Base-by-base conservation (phyloP, 1,139 yeast genomes). In the Protomyces lactucae-debilis region DNA sequence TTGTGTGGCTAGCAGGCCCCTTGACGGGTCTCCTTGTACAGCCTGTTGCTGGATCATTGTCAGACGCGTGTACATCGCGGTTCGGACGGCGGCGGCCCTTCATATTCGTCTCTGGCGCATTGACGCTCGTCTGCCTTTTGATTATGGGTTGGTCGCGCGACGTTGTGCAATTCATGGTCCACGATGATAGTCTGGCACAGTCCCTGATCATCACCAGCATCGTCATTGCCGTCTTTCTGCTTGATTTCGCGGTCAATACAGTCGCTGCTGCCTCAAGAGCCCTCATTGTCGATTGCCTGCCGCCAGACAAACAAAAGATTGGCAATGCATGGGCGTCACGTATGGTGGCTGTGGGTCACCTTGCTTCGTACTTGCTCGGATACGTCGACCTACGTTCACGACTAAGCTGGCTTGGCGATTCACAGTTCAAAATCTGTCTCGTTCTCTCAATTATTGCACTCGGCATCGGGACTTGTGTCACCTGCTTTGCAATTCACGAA, bases 321-420 rank as follows among this genome's bases (percentile, higher is more conserved):
- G 85, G 87, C 21, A 85, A 85, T 70, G 89, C 88, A 0, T 85
- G 88, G 88, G 90, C 89, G 0, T 87, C 89, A 2, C 73, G 88
- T 57, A 82, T 85, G 80, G 83, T 85, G 65, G 84, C 86, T 0
- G 75, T 76, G 1, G 85, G 85, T 65, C 85, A 84, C 67, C 77
- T 84, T 21, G 68, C 80, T 32, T 86, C 86, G 1, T 84, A 82
- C 70, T 77, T 79, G 69, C 69, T 82, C 21, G 81, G 86, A 0
- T 72, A 80, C 36, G 59, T 76, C 35, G 74, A 77, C 66, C 74
- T 83, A 53, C 74, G 82, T n/a, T 67, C 71, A 0, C 64, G 72
- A 5, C 57, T 75, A 1, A 72, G 79, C 21, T 70, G 73, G 64
- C 67, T 83, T 1, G 84, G 84, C 0, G 72, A 77, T 65, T 76